phyloP scores from a whole-genome alignment of 2,329 filamentous ascomycete genomes.

The Aspergillus fumigatiaffinis region DNA sequence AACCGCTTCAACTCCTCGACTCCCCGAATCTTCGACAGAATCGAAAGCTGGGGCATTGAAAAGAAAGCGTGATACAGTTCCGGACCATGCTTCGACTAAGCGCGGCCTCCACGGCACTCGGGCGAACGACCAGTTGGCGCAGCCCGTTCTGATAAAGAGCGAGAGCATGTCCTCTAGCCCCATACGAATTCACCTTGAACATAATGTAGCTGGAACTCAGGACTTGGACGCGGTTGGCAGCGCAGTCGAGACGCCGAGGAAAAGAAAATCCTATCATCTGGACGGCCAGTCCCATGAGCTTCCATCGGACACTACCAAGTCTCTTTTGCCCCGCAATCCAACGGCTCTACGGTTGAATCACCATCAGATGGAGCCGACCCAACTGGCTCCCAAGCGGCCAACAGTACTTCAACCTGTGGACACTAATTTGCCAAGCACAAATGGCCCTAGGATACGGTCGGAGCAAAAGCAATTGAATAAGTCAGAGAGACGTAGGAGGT shows the following conservation, averaged over 20 bases:
- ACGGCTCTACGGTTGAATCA: background rate
- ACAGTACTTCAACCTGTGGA: conserved; percentile 26
- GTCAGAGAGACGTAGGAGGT: conserved; percentile 20
- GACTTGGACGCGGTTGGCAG: conserved; percentile 54
- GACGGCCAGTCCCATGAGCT: background rate
- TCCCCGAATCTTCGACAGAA: conserved; percentile 1
- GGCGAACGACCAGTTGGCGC: conserved; percentile 8
- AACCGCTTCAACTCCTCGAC: background rate
- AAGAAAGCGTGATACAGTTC: conserved; percentile 13
- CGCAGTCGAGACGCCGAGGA: conserved; percentile 40
- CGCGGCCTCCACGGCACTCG: background rate
- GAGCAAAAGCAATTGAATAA: conserved; percentile 36
- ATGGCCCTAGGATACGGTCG: conserved; percentile 3
- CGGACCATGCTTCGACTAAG: background rate
- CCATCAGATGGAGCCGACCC: background rate
- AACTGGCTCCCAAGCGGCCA: background rate
- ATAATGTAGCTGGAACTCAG: conserved; percentile 51
- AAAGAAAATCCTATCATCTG: conserved; percentile 14
- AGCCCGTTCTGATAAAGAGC: conserved; percentile 30
- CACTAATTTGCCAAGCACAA: conserved; percentile 19
- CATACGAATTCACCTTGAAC: conserved; percentile 8
- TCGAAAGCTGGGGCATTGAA: conserved; percentile 15
- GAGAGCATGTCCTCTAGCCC: conserved; percentile 35
- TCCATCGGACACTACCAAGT: background rate
- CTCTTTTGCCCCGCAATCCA: background rate